Percentiles rank a stretch among this genome's conserved stretches.
These are phyloP conservation scores for Cystobasidium pallidum DNA, from an alignment of 1,284 basidiomycete species.

Conservation along the genomic window DNA sequence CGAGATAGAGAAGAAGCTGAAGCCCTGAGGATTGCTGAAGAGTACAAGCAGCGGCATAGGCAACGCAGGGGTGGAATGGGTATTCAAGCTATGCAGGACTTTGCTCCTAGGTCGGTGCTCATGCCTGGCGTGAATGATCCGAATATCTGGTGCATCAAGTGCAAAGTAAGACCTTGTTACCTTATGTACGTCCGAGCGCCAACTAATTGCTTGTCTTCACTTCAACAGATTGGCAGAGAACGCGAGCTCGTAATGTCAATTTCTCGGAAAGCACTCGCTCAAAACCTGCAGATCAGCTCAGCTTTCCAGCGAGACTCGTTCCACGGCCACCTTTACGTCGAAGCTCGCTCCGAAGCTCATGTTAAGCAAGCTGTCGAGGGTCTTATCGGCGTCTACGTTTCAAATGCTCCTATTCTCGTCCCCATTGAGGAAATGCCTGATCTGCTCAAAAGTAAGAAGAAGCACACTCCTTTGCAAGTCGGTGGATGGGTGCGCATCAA, in stretches of 20 bases:
- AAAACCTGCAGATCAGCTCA: slow-evolving; percentile 81
- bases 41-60: slow-evolving; percentile 79
- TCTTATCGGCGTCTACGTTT: slow-evolving; percentile 86
- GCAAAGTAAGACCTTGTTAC: slow-evolving; percentile 67
- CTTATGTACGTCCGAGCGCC: slow-evolving; percentile 27
- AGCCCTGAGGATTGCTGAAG: slow-evolving; percentile 82
- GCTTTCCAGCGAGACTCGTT: slow-evolving; percentile 95
- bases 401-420: slow-evolving; percentile 67
- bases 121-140: slow-evolving; percentile 98
- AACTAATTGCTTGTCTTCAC: neutral
- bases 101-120: slow-evolving; percentile 89
- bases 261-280: slow-evolving; percentile 85
- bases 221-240: slow-evolving; percentile 78
- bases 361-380: slow-evolving; percentile 84
- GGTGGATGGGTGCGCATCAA: slow-evolving; percentile 95
- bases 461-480: slow-evolving; percentile 78
- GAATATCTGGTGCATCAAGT: slow-evolving; percentile 91
- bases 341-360: slow-evolving; percentile 83
- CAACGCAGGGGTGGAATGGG: slow-evolving; percentile 71
- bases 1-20: slow-evolving; percentile 80
- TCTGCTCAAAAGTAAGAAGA: slow-evolving; percentile 92
- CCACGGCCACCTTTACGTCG: slow-evolving; percentile 92
- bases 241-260: slow-evolving; percentile 90
- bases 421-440: slow-evolving; percentile 99
- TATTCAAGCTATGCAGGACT: slow-evolving; percentile 63